Conservation (phyloP, 2,329 filamentous ascomycete species). For the Neodidymelliopsis sp. region DNA sequence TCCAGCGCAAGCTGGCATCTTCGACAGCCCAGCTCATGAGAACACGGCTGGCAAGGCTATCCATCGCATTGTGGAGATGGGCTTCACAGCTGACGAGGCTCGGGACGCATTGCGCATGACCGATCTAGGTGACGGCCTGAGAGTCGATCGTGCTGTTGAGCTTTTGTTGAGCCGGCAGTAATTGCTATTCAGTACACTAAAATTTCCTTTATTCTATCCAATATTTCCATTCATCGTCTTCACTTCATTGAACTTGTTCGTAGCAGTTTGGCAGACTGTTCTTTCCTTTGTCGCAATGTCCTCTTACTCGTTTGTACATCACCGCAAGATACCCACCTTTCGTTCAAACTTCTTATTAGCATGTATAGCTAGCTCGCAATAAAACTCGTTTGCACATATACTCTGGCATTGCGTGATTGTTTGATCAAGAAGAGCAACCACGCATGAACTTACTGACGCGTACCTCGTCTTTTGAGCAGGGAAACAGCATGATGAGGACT, state of each 20-base stretch:
- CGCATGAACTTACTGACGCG: too few species aligned
- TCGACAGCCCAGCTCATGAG: slow-evolving; percentile 47
- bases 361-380: too few species aligned
- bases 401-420: too few species aligned
- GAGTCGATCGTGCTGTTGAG: slow-evolving; percentile 65
- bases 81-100: slow-evolving; percentile 63
- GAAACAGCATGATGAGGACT: too few species aligned
- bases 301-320: slow-evolving; percentile 3
- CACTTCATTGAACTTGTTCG: background rate
- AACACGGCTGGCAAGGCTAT: slow-evolving; percentile 66
- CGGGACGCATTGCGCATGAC: slow-evolving; percentile 65
- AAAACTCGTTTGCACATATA: too few species aligned
- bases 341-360: too few species aligned
- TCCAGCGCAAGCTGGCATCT: slow-evolving; percentile 40
- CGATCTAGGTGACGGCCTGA: slow-evolving; percentile 66
- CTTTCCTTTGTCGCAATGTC: too few species aligned
- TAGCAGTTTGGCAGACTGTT: too few species aligned
- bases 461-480: too few species aligned
- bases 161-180: slow-evolving; percentile 53
- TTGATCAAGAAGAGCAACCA: too few species aligned
- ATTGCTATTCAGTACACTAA: too few species aligned
- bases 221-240: background rate
- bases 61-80: slow-evolving; percentile 65
- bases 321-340: slow-evolving; percentile 14
- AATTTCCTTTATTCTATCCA: too few species aligned